A percentile compares a stretch with the other conserved stretches of the same genome.
These are phyloP conservation scores for Parachaetomium inaequale DNA, from an alignment of 495 filamentous ascomycete species.

Conservation along the genomic window DNA sequence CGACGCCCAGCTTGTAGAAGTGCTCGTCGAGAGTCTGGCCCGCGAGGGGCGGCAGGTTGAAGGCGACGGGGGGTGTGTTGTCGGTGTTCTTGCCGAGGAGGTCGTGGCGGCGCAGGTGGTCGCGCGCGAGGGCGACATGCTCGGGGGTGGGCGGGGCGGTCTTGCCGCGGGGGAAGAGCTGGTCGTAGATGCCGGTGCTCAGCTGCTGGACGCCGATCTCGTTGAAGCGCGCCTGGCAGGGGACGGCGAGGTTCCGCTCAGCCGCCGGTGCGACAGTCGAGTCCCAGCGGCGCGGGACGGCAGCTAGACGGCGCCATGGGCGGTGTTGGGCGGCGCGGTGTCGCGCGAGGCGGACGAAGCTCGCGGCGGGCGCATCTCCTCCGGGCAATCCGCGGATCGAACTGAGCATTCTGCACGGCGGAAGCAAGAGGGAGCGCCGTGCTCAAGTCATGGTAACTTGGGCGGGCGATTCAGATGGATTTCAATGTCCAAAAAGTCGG, in stretches of 20 bases:
- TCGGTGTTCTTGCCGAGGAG: slow-evolving; percentile 87
- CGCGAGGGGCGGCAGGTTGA: slow-evolving; percentile 76
- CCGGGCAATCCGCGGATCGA: slow-evolving; percentile 34
- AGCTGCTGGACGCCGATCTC: slow-evolving; percentile 93
- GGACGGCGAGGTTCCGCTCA: slow-evolving; percentile 41
- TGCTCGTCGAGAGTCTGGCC: slow-evolving; percentile 88
- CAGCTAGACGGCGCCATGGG: slow-evolving; percentile 16
- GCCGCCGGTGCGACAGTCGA: slow-evolving; percentile 23
- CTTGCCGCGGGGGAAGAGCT: slow-evolving; percentile 63
- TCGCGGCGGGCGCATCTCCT: slow-evolving; percentile 34
- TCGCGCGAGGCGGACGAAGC: slow-evolving; percentile 42
- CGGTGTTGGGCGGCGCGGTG: slow-evolving; percentile 28
- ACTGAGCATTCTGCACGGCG: slow-evolving; percentile 37
- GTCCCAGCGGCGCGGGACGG: slow-evolving; percentile 33
- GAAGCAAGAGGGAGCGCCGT: not conserved
- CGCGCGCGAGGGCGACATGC: slow-evolving; percentile 71
- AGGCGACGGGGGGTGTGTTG: slow-evolving; percentile 68
- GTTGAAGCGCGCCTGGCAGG: slow-evolving; percentile 68
- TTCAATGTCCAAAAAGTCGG: not conserved
- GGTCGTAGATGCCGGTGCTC: slow-evolving; percentile 72
- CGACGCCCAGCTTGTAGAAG: slow-evolving; percentile 85
- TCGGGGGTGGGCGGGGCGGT: slow-evolving; percentile 57
- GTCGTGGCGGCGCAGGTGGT: slow-evolving; percentile 83
- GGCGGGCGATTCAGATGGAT: not conserved
- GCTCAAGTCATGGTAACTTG: slow-evolving; percentile 27